phyloP scores from a whole-genome alignment of 2,329 filamentous ascomycete species.

The Ophiostoma fasciatum region DNA sequence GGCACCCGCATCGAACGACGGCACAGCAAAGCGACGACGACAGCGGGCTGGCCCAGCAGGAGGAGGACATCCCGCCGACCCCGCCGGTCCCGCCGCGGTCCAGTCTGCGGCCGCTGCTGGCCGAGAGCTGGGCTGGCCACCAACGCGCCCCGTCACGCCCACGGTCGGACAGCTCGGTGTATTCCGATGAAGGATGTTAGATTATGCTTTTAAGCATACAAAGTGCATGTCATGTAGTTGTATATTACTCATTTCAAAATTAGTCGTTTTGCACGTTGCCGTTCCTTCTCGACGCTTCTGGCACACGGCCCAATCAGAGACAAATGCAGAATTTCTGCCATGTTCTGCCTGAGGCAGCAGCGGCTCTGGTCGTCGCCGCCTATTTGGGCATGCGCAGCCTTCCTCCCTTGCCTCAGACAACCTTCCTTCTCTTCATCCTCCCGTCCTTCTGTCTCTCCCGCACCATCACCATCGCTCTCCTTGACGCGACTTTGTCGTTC shows the following conservation, averaged over 20 bases:
- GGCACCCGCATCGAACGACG: constrained; percentile 13
- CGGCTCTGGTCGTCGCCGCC: too few relatives aligned
- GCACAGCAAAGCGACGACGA: background rate
- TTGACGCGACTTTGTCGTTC: too few relatives aligned
- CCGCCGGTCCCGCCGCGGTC: constrained; percentile 7
- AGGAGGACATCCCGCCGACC: too few relatives aligned
- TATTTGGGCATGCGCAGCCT: constrained; percentile 2
- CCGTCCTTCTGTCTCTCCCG: background rate
- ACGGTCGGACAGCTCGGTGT: background rate
- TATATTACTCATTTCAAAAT: too few relatives aligned
- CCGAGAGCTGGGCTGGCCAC: constrained; percentile 1
- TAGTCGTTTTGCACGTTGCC: too few relatives aligned
- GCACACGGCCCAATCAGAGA: background rate
- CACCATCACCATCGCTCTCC: background rate
- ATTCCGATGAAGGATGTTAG: too few relatives aligned
- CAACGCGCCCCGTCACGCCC: background rate
- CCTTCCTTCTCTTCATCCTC: background rate
- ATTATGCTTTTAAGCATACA: too few relatives aligned
- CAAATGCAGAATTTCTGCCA: too few relatives aligned
- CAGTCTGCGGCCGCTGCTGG: background rate
- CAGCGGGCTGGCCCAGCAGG: too few relatives aligned
- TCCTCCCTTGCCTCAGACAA: background rate
- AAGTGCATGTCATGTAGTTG: too few relatives aligned
- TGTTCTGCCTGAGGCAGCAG: too few relatives aligned
- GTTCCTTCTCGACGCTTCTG: constrained; percentile 2